Percentiles rank a stretch among this genome's conserved stretches.
phyloP scores from a whole-genome alignment of 2,329 filamentous ascomycete species.

The Alternaria sp. region DNA sequence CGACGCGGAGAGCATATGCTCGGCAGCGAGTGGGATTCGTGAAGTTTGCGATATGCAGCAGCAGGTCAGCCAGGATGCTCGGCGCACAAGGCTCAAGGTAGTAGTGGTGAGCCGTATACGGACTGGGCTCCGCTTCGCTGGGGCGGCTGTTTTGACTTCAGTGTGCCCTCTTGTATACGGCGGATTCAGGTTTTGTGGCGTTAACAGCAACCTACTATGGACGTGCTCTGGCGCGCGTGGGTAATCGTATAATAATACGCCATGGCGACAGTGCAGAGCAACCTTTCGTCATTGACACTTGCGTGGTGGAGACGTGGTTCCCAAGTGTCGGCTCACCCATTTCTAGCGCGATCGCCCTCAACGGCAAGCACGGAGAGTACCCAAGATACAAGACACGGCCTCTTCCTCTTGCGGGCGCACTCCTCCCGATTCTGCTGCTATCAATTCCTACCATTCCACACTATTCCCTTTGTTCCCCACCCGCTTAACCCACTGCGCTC shows the following conservation, averaged over 20 bases:
- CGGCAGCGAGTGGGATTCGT: conserved; percentile 17
- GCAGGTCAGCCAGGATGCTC: conserved; percentile 13
- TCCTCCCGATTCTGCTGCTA: neutral
- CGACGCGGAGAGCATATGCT: conserved; percentile 18
- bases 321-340: conserved; percentile 24
- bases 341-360: conserved; percentile 33
- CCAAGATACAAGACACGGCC: conserved; percentile 21
- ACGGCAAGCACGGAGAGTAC: conserved; percentile 32
- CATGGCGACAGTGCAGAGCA: neutral
- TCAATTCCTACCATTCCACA: neutral
- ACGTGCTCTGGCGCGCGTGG: conserved; percentile 13
- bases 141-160: conserved; percentile 29
- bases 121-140: conserved; percentile 21
- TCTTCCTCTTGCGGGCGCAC: conserved; percentile 9
- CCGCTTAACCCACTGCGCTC: neutral
- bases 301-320: conserved; percentile 29
- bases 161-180: neutral
- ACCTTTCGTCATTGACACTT: conserved; percentile 35
- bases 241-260: conserved; percentile 5
- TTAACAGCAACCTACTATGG: conserved; percentile 31
- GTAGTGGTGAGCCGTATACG: conserved; percentile 20
- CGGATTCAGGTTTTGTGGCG: conserved; percentile 33
- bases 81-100: conserved; percentile 14
- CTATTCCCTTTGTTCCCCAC: conserved; percentile 1
- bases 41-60: conserved; percentile 22